Evolutionary conservation across 2,329 filamentous ascomycete genomes (phyloP), one percentile per base, ranked within the genome.

Genomic region (Sporothrix dimorphospora): DNA sequence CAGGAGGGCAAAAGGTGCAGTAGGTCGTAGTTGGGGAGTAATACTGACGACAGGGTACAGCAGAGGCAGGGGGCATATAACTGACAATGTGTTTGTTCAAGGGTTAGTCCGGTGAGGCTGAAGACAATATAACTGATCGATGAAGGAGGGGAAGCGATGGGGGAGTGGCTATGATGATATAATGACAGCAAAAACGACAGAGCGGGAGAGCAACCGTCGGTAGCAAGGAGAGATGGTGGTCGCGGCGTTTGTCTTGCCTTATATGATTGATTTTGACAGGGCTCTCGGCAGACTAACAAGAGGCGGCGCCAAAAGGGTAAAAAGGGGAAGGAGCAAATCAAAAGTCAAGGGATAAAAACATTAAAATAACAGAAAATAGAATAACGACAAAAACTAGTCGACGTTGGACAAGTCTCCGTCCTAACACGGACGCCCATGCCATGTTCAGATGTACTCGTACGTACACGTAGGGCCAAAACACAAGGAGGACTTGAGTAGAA

Each of bases 151-250:
- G n/a, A 24, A 49, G 24, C 16, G n/a, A 53, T 19, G 70, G 63
- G 55, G 45, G 34, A 9, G 38, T 45, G 49, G 65, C 45, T 45
- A 69, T 69, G 71, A 72, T 72, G 71, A 65, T 69, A 72, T 72
- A 69, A 57, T 69, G 71, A 69, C 66, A 51, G 51, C 21, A 69
- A 49, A 49, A n/a, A 14, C 7, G 21, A 40, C 12, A n/a, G 34
- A 40, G 21, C 30, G 30, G n/a, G 40, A 40, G 30, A n/a, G 6
- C 27, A 51, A 30, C 45, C 30, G 65, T 21, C 19, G 34, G 47
- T 38, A 24, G 30, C 24, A 47, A 49, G 47, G 34, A 14, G 49
- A 38, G 21, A 47, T 40, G n/a, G 49, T 40, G 14, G 66, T 69
- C 34, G 38, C 57, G 34, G 66, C 49, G 21, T 30, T 12, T 67